Percentiles rank a stretch among this genome's conserved stretches.
These are phyloP conservation scores for Cryptosporidium viatorum DNA, from an alignment of 169 alveolate species.

Conservation along the genomic window DNA sequence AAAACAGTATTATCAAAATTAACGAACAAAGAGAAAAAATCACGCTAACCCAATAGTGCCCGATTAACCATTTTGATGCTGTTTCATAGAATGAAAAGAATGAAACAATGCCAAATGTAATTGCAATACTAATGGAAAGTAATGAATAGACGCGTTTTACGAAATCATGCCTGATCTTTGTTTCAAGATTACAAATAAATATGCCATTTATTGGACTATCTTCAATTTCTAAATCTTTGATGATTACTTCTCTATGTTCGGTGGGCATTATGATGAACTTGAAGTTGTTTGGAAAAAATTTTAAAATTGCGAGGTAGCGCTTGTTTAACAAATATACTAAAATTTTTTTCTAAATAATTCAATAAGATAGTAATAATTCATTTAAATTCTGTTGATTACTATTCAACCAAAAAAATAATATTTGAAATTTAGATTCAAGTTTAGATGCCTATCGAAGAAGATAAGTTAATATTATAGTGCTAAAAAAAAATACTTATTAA, in stretches of 20 bases:
- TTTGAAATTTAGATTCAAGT: not conserved
- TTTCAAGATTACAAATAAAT: constrained; percentile 21
- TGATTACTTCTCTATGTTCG: not conserved
- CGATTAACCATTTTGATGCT: constrained; percentile 69
- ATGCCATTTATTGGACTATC: not conserved
- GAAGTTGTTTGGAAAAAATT: not conserved
- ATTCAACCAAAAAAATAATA: no score
- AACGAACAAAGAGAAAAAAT: constrained; percentile 72
- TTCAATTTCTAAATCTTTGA: constrained; percentile 20
- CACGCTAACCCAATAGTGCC: constrained; percentile 71
- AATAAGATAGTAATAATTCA: no score
- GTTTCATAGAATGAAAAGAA: constrained; percentile 75
- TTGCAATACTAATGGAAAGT: constrained; percentile 81
- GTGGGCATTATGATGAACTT: not conserved
- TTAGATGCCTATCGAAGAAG: not conserved
- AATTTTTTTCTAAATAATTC: not conserved
- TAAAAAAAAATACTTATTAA: not conserved
- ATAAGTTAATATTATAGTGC: not conserved
- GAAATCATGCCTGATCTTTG: constrained; percentile 84
- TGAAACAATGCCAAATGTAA: constrained; percentile 79
- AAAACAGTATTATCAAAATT: constrained; percentile 72
- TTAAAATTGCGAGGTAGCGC: not conserved
- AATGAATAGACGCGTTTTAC: constrained; percentile 85
- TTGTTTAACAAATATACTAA: not conserved
- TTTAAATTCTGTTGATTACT: no score